Evolutionary conservation across 2,329 filamentous ascomycete species (phyloP), one percentile per base, ranked within the genome.

Genomic region (Chrysoporthe puriensis): DNA sequence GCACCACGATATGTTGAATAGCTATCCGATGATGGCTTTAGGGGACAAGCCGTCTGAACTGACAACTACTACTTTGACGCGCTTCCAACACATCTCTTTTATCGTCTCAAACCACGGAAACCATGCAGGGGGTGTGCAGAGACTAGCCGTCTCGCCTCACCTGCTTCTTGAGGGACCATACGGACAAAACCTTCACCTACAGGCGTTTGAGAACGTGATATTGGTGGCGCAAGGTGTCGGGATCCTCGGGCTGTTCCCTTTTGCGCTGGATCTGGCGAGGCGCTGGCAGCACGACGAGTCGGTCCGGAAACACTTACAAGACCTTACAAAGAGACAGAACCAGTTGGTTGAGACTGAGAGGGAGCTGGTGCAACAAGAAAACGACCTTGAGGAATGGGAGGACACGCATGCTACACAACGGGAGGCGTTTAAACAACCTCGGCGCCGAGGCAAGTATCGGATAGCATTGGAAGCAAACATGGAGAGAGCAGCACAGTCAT

Each of bases 151-250:
- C 11, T 26, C 48, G 16, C 2, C 6, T 21, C 32, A 40, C 26
- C 56, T 58, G 9, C 56, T 58, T 21, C 13, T 58, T 3, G 56
- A 58, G 36, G 56, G 56, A 3, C 56, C 56, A n/a, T 58, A 58
- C 16, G 56, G 56, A 2, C 11, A 40, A 3, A 18, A 58, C 16
- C 26, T 40, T 6, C 3, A 58, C 3, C 56, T 58, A 18, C 9
- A 36, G 3, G 40, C 2, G 3, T 58, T 36, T 14, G 56, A 58
- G 56, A 58, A 3, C 11, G 56, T 58, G 9, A 3, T 58, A 34
- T 26, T 58, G 14, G 56, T 58, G 2, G 56, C 56, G 3, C 40
- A 58, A 14, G 56, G 56, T 3, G 4, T 14, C 14, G 56, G 56
- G 14, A 58, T 58, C 32, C 8, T 58, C 32, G 56, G 32, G 3